Percentiles rank a stretch among this genome's conserved stretches.
phyloP scores from a whole-genome alignment of 2,329 filamentous ascomycete species.

The Trichocomaceae sp. region DNA sequence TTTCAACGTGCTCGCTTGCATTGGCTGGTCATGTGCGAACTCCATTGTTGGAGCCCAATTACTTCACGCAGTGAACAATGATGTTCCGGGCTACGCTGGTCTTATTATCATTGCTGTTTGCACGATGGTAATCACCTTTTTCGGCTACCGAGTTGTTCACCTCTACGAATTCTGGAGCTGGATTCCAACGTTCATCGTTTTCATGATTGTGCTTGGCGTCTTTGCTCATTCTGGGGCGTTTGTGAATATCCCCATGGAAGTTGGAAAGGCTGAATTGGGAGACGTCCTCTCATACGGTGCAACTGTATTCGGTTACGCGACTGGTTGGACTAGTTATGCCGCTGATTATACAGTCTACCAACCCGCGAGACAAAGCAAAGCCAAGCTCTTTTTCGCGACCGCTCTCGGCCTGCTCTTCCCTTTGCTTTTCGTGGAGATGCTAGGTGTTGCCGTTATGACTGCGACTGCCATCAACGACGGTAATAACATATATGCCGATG shows the following conservation, averaged over 20 bases:
- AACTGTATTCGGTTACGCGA: constrained; percentile 61
- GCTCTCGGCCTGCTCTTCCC: constrained; percentile 64
- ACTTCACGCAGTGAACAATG: constrained; percentile 63
- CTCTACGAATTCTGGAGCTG: constrained; percentile 68
- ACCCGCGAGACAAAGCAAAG: constrained; percentile 52
- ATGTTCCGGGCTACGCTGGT: constrained; percentile 64
- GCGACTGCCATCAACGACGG: constrained; percentile 52
- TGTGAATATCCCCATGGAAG: constrained; percentile 53
- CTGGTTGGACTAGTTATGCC: constrained; percentile 68
- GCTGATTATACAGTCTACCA: constrained; percentile 79
- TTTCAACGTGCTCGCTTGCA: constrained; percentile 63
- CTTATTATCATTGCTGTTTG: constrained; percentile 65
- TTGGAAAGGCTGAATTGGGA: constrained; percentile 55
- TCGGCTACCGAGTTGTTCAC: constrained; percentile 71
- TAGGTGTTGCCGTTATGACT: constrained; percentile 64
- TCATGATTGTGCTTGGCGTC: constrained; percentile 62
- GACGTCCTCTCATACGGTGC: constrained; percentile 59
- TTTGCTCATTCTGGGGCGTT: constrained; percentile 64
- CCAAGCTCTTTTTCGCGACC: constrained; percentile 62
- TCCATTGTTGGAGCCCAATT: constrained; percentile 74
- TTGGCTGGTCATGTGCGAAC: constrained; percentile 73
- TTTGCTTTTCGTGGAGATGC: constrained; percentile 66
- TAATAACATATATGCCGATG: constrained; percentile 49
- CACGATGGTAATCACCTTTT: constrained; percentile 64
- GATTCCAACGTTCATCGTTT: constrained; percentile 67